Percentiles rank a stretch among this genome's conserved stretches.
Conservation (phyloP, 805 yeast genomes). For the Cyberlindnera amylophila region DNA sequence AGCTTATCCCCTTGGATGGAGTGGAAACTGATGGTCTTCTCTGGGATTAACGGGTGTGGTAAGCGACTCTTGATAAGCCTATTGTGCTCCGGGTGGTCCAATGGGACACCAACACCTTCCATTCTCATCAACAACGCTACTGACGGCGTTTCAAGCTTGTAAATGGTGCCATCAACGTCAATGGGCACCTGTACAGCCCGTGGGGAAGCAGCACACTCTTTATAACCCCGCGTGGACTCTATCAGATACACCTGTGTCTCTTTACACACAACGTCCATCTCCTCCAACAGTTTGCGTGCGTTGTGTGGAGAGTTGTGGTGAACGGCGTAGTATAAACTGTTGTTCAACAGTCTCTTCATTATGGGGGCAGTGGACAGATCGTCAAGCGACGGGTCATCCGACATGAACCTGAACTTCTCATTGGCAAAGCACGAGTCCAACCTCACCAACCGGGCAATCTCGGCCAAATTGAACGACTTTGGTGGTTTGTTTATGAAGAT, state of each 20-base stretch:
- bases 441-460: slow-evolving; percentile 13
- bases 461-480: slow-evolving; percentile 16
- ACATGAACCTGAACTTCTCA: slow-evolving; percentile 18
- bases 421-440: slow-evolving; percentile 8
- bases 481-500: slow-evolving; percentile 18
- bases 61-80: background rate
- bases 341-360: slow-evolving; percentile 20
- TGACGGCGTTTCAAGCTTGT: slow-evolving; percentile 12
- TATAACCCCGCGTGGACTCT: slow-evolving; percentile 1
- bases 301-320: slow-evolving; percentile 17
- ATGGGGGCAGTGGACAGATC: slow-evolving; percentile 12
- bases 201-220: background rate
- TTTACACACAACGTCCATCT: background rate
- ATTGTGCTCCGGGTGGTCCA: slow-evolving; percentile 10
- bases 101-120: slow-evolving; percentile 20
- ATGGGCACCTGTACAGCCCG: slow-evolving; percentile 6
- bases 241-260: background rate
- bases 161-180: slow-evolving; percentile 6
- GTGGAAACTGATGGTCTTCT: slow-evolving; percentile 2
- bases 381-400: slow-evolving; percentile 10
- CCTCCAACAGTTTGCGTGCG: background rate
- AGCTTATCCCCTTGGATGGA: slow-evolving; percentile 8
- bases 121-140: slow-evolving; percentile 16
- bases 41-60: slow-evolving; percentile 9
- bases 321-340: slow-evolving; percentile 18